Percentiles rank a stretch among this genome's conserved stretches.
Evolutionary conservation across 768 basidiomycete species (phyloP).

Genomic region (Mycena venus): DNA sequence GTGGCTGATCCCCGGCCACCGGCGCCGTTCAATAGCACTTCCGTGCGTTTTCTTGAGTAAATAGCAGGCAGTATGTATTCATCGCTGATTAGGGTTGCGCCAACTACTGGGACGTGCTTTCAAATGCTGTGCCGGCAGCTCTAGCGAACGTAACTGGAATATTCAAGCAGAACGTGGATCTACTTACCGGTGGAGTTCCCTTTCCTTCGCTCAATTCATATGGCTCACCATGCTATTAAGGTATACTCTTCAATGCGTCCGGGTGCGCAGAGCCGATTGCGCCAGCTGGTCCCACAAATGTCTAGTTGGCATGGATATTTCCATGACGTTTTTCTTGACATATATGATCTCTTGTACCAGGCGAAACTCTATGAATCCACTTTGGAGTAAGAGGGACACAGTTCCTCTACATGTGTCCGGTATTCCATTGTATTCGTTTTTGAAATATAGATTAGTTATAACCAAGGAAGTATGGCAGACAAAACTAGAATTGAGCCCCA

Average conservation of each 20-base stretch:
- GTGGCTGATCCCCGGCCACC: constrained; percentile 14
- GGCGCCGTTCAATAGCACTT: constrained; percentile 21
- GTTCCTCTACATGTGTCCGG: no score
- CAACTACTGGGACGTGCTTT: not conserved
- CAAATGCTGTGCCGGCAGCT: not conserved
- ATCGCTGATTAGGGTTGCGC: not conserved
- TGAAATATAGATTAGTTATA: constrained; percentile 4
- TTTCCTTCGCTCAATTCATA: not conserved
- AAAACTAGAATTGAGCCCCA: no score
- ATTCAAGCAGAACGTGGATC: no score
- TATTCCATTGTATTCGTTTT: constrained; percentile 2
- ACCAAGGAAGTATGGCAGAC: constrained; percentile 6
- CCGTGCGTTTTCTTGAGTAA: no score
- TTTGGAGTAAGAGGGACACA: not conserved
- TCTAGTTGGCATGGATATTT: no score
- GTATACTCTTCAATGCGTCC: no score
- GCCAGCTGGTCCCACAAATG: not conserved
- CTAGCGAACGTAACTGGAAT: no score
- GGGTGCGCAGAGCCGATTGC: not conserved
- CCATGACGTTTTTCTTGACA: no score
- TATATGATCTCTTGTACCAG: constrained; percentile 5
- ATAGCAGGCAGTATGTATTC: not conserved
- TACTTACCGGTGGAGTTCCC: not conserved
- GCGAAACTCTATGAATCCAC: not conserved
- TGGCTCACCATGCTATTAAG: not conserved